A percentile compares a stretch with the other conserved stretches of the same genome.
Evolutionary conservation across 2,329 filamentous ascomycete genomes (phyloP).

Genomic region (Colletotrichum agaves): DNA sequence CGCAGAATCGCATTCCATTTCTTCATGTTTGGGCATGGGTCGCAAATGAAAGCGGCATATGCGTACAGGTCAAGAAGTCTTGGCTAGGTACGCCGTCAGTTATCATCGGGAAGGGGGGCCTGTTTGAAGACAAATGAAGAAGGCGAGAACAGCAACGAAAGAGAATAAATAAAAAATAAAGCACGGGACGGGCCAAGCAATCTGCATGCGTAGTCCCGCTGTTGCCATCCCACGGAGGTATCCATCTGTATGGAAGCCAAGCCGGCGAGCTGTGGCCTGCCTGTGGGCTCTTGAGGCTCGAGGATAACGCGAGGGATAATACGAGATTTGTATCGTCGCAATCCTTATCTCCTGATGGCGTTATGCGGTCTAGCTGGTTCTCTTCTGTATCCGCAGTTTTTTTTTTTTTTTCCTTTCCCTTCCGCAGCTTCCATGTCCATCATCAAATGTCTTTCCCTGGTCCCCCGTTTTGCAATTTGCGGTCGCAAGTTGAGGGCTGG

Average conservation of each 20-base stretch:
- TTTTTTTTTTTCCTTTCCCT: no score
- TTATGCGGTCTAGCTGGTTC: conserved; percentile 16
- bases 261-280: conserved; percentile 3
- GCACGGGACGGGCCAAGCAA: conserved; percentile 13
- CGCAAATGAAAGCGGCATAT: conserved; percentile 5
- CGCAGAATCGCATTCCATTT: background rate
- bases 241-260: conserved; percentile 12
- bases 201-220: conserved; percentile 7
- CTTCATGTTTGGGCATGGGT: background rate
- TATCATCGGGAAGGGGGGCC: background rate
- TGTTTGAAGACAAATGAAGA: background rate
- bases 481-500: background rate
- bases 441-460: background rate
- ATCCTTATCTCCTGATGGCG: conserved; percentile 23
- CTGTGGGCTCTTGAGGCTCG: background rate
- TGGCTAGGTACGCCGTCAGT: conserved; percentile 10
- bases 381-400: background rate
- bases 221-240: background rate
- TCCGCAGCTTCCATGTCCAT: conserved; percentile 4
- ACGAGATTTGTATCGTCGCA: conserved; percentile 22
- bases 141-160: background rate
- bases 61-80: conserved; percentile 9
- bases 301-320: background rate
- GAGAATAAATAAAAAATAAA: background rate
- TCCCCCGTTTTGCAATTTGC: background rate